Percentiles rank a stretch among this genome's conserved stretches.
Evolutionary conservation across 2,329 filamentous ascomycete species (phyloP).

Genomic region (Venturia pyrina): DNA sequence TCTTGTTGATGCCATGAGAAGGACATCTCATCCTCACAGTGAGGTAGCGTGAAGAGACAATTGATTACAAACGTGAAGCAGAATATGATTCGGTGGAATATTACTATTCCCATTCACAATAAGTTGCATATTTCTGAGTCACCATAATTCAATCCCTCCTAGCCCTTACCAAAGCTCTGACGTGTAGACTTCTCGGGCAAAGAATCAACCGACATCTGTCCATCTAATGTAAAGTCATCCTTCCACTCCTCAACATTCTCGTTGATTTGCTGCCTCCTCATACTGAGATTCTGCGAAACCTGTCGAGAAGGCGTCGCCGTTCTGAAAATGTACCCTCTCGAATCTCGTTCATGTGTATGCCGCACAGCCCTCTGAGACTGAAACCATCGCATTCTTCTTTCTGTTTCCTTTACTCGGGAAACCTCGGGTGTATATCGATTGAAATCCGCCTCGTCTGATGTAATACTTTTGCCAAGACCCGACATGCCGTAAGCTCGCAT

Average conservation of each 20-base stretch:
- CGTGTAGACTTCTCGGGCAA: no score
- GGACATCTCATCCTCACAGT: no score
- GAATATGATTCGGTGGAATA: no score
- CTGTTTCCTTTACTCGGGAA: background rate
- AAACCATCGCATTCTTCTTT: background rate
- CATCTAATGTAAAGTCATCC: background rate
- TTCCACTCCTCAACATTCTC: background rate
- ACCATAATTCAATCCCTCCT: no score
- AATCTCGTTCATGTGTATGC: background rate
- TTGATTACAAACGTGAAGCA: no score
- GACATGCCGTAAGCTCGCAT: conserved; percentile 8
- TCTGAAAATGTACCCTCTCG: background rate
- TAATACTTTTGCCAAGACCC: background rate
- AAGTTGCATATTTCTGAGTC: no score
- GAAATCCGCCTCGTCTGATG: background rate
- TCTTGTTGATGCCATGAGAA: no score
- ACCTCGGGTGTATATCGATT: background rate
- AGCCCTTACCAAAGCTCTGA: no score
- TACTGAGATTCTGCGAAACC: background rate
- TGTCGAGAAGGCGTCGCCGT: background rate
- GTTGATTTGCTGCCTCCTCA: background rate
- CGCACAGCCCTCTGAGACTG: background rate
- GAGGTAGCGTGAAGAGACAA: no score
- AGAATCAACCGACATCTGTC: no score
- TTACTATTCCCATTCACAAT: no score